Evolutionary conservation across 2,329 filamentous ascomycete species (phyloP).

Genomic region (Coniella lustricola): DNA sequence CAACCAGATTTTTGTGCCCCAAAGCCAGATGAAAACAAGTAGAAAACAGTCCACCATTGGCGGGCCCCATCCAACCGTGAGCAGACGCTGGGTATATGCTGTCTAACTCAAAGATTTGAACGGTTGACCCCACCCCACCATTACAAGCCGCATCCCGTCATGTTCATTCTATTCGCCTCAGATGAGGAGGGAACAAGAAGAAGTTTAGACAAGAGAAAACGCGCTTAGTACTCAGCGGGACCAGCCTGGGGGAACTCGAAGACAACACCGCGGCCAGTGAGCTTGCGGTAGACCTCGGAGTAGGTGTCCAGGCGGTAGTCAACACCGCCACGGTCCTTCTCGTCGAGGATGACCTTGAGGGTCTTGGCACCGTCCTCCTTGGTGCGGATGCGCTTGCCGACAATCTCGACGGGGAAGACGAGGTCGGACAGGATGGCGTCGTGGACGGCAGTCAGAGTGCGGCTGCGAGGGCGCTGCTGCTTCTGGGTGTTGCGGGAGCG

Average conservation of each 20-base stretch:
- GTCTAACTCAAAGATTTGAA: neutral
- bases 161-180: neutral
- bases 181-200: too few relatives aligned
- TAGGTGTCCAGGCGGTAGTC: constrained; percentile 99
- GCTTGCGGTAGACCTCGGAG: constrained; percentile 96
- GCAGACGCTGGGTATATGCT: constrained; percentile 8
- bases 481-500: constrained; percentile 93
- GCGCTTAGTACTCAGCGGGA: constrained; percentile 70
- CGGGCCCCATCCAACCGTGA: neutral
- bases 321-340: constrained; percentile 99
- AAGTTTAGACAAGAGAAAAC: neutral
- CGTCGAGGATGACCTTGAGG: constrained; percentile 97
- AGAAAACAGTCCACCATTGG: neutral
- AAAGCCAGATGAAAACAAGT: neutral
- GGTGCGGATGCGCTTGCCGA: constrained; percentile 97
- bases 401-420: constrained; percentile 99
- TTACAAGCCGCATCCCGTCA: too few relatives aligned
- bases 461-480: constrained; percentile 97
- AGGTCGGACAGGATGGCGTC: constrained; percentile 96
- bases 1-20: constrained; percentile 6
- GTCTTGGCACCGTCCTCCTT: constrained; percentile 98
- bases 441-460: constrained; percentile 97
- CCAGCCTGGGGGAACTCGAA: constrained; percentile 96
- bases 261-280: constrained; percentile 92
- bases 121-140: too few relatives aligned